A percentile compares a stretch with the other conserved stretches of the same genome.
phyloP scores from a whole-genome alignment of 192 early-diverging fungal species.

The Coemansia sp. region DNA sequence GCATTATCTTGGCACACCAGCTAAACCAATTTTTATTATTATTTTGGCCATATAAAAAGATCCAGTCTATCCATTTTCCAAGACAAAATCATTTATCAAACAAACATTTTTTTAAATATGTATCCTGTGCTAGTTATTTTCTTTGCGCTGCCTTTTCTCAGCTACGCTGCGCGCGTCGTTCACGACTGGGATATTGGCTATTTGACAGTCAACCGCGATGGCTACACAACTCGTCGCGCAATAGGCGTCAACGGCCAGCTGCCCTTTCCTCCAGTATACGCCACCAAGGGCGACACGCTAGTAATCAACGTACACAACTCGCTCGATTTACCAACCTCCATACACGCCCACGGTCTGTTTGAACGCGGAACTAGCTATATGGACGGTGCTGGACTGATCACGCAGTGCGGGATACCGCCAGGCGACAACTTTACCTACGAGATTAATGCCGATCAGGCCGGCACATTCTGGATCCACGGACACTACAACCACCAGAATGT shows the following conservation, averaged over 20 bases:
- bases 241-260: slow-evolving; percentile 64
- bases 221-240: slow-evolving; percentile 59
- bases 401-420: slow-evolving; percentile 74
- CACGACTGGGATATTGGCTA: slow-evolving; percentile 66
- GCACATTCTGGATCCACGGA: slow-evolving; percentile 81
- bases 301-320: slow-evolving; percentile 40
- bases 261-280: slow-evolving; percentile 45
- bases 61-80: no score
- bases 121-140: no score
- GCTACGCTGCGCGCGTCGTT: background rate
- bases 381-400: slow-evolving; percentile 68
- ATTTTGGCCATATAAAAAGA: no score
- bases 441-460: slow-evolving; percentile 54
- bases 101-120: no score
- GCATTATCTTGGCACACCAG: no score
- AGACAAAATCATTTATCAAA: no score
- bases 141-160: no score
- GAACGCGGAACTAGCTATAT: slow-evolving; percentile 64
- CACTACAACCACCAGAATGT: slow-evolving; percentile 71
- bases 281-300: slow-evolving; percentile 24
- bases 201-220: slow-evolving; percentile 62
- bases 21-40: no score
- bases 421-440: slow-evolving; percentile 65
- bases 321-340: slow-evolving; percentile 57
- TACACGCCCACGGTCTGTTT: slow-evolving; percentile 80